phyloP scores from a whole-genome alignment of 2,329 filamentous ascomycete genomes.

The Chaetomium olivaceum region DNA sequence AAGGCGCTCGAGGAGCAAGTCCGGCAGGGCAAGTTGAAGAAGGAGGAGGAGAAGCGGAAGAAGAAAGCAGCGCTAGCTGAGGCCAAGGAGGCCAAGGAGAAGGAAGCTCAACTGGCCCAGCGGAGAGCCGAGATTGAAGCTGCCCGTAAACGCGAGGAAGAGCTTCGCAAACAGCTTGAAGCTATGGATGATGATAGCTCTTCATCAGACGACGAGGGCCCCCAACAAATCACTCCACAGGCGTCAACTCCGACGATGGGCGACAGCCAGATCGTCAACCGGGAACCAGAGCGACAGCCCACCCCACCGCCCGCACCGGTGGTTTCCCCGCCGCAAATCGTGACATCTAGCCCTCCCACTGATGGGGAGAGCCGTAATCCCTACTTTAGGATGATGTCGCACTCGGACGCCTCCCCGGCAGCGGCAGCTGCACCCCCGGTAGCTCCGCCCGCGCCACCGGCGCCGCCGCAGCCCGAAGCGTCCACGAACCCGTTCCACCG shows the following conservation, averaged over 20 bases:
- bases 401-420: slow-evolving; percentile 57
- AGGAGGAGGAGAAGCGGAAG: slow-evolving; percentile 90
- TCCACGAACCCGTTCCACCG: slow-evolving; percentile 98
- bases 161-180: slow-evolving; percentile 85
- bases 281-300: slow-evolving; percentile 55
- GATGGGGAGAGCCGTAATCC: slow-evolving; percentile 88
- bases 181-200: slow-evolving; percentile 71
- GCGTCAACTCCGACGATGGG: slow-evolving; percentile 59
- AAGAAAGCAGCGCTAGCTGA: slow-evolving; percentile 87
- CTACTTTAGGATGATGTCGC: slow-evolving; percentile 86
- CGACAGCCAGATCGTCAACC: slow-evolving; percentile 53
- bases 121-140: slow-evolving; percentile 91
- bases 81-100: slow-evolving; percentile 84
- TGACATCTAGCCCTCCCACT: slow-evolving; percentile 53
- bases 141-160: slow-evolving; percentile 83
- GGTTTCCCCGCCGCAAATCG: slow-evolving; percentile 52
- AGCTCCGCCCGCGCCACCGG: slow-evolving; percentile 43
- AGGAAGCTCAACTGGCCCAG: slow-evolving; percentile 79
- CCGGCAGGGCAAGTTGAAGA: slow-evolving; percentile 88
- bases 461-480: slow-evolving; percentile 47
- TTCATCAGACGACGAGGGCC: slow-evolving; percentile 79
- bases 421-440: slow-evolving; percentile 47
- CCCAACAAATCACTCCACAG: slow-evolving; percentile 66
- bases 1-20: slow-evolving; percentile 93
- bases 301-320: slow-evolving; percentile 50